These are phyloP conservation scores for Veloboletus limbatus DNA, from an alignment of 1,284 basidiomycete genomes.

Conservation along the genomic window DNA sequence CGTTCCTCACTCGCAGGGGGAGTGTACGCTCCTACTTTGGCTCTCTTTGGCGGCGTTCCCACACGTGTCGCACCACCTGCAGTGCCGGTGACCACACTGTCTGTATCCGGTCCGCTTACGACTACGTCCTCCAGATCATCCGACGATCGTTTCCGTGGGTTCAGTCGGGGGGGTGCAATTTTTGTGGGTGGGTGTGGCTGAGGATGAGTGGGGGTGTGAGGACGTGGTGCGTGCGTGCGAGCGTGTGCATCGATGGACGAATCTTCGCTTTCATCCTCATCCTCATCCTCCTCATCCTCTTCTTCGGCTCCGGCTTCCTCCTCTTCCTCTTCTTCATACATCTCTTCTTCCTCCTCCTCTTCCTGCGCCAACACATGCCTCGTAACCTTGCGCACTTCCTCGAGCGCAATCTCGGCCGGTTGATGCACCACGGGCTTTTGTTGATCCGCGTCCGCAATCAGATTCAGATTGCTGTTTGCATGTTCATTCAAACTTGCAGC, in stretches of 20 bases:
- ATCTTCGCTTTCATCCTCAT: conserved; percentile 29
- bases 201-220: conserved; percentile 4
- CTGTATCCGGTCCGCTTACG: neutral
- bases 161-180: conserved; percentile 23
- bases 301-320: conserved; percentile 15
- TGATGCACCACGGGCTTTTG: conserved; percentile 8
- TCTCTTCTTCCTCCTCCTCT: conserved; percentile 29
- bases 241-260: conserved; percentile 11
- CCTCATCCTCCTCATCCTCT: conserved; percentile 10
- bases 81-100: neutral
- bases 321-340: conserved; percentile 14
- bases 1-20: conserved; percentile 10
- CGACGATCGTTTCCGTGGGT: conserved; percentile 33
- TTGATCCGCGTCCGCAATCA: conserved; percentile 1
- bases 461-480: neutral
- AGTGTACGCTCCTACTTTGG: conserved; percentile 15
- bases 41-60: conserved; percentile 32
- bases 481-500: conserved; percentile 12
- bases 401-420: conserved; percentile 25
- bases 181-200: no score
- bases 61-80: conserved; percentile 9
- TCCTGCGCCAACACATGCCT: conserved; percentile 18
- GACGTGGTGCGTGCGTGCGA: neutral
- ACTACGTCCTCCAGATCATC: conserved; percentile 29
- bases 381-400: conserved; percentile 21